Conservation (phyloP, 1,284 basidiomycete species). For the Moniliophthora roreri region DNA sequence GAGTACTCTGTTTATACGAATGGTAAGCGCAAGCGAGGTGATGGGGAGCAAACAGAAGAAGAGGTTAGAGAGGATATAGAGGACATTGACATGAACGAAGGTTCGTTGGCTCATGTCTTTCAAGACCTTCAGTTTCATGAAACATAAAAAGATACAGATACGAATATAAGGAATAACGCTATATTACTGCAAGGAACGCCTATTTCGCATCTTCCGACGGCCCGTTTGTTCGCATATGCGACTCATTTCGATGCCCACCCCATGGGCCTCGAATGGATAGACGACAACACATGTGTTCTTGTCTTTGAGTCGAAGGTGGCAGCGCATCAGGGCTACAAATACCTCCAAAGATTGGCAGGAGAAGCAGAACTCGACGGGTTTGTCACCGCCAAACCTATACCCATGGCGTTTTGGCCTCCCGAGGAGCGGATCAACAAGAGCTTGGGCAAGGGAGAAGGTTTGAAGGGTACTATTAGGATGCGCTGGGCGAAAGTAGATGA, state of each 20-base stretch:
- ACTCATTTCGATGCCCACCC: slow-evolving; percentile 70
- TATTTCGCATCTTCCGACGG: slow-evolving; percentile 67
- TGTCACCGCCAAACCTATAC: slow-evolving; percentile 64
- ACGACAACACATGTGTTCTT: slow-evolving; percentile 75
- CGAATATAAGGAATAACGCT: slow-evolving; percentile 59
- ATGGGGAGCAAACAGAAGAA: slow-evolving; percentile 28
- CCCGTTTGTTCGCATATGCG: slow-evolving; percentile 73
- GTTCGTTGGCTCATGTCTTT: slow-evolving; percentile 18
- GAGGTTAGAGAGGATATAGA: slow-evolving; percentile 38
- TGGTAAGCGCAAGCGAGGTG: slow-evolving; percentile 57
- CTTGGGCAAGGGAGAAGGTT: slow-evolving; percentile 59
- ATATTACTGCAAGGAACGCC: slow-evolving; percentile 68
- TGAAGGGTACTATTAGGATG: slow-evolving; percentile 65
- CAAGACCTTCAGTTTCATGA: neutral
- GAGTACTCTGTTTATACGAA: slow-evolving; percentile 34
- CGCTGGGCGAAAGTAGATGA: slow-evolving; percentile 70
- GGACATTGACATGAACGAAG: slow-evolving; percentile 45
- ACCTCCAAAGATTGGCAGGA: slow-evolving; percentile 47
- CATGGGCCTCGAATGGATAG: slow-evolving; percentile 74
- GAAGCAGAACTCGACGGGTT: slow-evolving; percentile 58
- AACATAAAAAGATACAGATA: slow-evolving; percentile 30
- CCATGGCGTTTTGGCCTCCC: slow-evolving; percentile 72
- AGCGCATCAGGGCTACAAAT: slow-evolving; percentile 51
- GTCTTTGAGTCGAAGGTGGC: slow-evolving; percentile 59
- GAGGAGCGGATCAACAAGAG: slow-evolving; percentile 71